Conservation (phyloP, 805 yeast genomes). For the Yarrowia sp. region DNA sequence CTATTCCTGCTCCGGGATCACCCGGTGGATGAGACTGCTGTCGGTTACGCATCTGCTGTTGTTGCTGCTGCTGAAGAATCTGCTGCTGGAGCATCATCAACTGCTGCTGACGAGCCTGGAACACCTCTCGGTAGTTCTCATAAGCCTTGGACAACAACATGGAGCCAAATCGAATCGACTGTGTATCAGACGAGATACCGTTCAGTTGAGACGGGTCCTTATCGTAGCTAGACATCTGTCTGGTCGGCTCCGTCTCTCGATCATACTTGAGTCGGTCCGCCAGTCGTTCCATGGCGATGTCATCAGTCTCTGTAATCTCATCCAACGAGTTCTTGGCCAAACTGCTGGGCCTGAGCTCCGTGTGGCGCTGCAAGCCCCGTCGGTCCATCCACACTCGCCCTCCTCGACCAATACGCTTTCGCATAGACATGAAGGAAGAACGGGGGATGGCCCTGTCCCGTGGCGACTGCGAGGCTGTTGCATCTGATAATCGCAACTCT, state of each 20-base stretch:
- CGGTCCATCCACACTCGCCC: conserved; percentile 79
- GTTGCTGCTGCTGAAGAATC: conserved; percentile 52
- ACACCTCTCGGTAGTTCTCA: conserved; percentile 77
- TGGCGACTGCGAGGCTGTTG: conserved; percentile 9
- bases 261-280: conserved; percentile 74
- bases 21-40: conserved; percentile 32
- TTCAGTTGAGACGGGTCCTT: conserved; percentile 84
- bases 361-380: conserved; percentile 57
- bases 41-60: conserved; percentile 43
- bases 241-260: conserved; percentile 55
- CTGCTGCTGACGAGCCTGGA: conserved; percentile 72
- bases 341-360: conserved; percentile 33
- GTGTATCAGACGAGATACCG: conserved; percentile 84
- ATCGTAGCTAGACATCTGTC: conserved; percentile 61
- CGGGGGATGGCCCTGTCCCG: conserved; percentile 26
- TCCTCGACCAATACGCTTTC: conserved; percentile 78
- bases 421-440: conserved; percentile 47
- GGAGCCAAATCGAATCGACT: conserved; percentile 87
- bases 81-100: conserved; percentile 51
- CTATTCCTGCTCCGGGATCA: conserved; percentile 24
- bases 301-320: conserved; percentile 49
- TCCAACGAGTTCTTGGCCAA: conserved; percentile 38
- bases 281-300: conserved; percentile 53
- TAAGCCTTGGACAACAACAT: conserved; percentile 88
- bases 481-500: conserved; percentile 35